Evolutionary conservation across 108 stramenopile genomes (phyloP).

Genomic region (Stephanodiscus minutulus): DNA sequence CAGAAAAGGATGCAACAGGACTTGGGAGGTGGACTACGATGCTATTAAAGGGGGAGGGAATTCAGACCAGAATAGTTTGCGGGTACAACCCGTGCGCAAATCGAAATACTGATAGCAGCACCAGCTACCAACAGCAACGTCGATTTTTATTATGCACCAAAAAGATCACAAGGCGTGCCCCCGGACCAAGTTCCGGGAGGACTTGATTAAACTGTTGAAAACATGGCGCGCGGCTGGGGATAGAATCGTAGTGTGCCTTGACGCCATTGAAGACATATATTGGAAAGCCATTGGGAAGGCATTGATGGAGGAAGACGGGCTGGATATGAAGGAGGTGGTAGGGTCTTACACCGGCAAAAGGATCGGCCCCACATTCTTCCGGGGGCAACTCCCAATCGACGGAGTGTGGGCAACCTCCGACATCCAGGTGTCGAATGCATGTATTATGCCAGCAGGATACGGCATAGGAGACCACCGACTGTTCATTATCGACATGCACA

Average conservation of each 20-base stretch:
- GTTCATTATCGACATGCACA: not conserved
- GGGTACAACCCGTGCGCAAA: not conserved
- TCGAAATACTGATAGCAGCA: not conserved
- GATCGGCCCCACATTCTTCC: constrained; percentile 10
- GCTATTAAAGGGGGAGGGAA: not conserved
- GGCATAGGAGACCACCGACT: constrained; percentile 1
- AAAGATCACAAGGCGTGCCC: not conserved
- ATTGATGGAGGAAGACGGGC: not conserved
- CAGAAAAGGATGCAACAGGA: not conserved
- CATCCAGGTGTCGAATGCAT: not conserved
- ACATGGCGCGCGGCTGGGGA: not conserved
- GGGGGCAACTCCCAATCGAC: constrained; percentile 11
- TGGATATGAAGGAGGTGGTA: constrained; percentile 4
- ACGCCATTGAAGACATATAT: constrained; percentile 15
- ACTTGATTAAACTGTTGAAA: not conserved
- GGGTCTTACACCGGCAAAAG: not conserved
- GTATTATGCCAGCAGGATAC: not conserved
- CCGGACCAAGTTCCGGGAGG: not conserved
- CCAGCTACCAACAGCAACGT: not conserved
- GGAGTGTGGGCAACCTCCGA: constrained; percentile 1
- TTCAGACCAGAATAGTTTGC: not conserved
- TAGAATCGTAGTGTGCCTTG: constrained; percentile 1
- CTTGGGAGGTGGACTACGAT: not conserved
- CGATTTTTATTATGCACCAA: not conserved
- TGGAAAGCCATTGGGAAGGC: not conserved